A percentile compares a stretch with the other conserved stretches of the same genome.
These are phyloP conservation scores for Borovskyia barvae DNA, from an alignment of 208 protist genomes.

Conservation along the genomic window DNA sequence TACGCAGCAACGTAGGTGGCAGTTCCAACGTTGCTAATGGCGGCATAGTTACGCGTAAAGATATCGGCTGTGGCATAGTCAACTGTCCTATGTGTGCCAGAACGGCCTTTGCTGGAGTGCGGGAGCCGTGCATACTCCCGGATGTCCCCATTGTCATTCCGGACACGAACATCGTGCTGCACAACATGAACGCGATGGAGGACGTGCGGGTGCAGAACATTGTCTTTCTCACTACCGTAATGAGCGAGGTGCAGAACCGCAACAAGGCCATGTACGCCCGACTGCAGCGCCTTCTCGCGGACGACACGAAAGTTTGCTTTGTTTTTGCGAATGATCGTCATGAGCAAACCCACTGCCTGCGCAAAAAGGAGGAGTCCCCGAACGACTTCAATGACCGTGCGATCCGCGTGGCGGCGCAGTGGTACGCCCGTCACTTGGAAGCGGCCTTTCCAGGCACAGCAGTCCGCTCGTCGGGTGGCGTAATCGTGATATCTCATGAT, in stretches of 20 bases:
- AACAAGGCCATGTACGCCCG: slow-evolving; percentile 89
- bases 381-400: slow-evolving; percentile 92
- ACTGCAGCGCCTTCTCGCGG: slow-evolving; percentile 70
- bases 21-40: slow-evolving; percentile 6
- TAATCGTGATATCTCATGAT: slow-evolving; percentile 77
- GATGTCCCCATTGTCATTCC: slow-evolving; percentile 61
- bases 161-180: slow-evolving; percentile 91
- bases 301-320: slow-evolving; percentile 74
- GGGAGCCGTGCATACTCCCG: slow-evolving; percentile 25
- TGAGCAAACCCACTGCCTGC: slow-evolving; percentile 83
- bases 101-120: slow-evolving; percentile 22
- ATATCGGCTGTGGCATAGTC: slow-evolving; percentile 77
- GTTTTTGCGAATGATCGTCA: slow-evolving; percentile 93
- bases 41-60: slow-evolving; percentile 60
- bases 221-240: slow-evolving; percentile 86
- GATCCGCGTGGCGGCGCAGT: slow-evolving; percentile 79
- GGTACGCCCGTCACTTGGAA: slow-evolving; percentile 80
- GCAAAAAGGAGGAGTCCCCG: slow-evolving; percentile 57
- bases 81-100: slow-evolving; percentile 51
- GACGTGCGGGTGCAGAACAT: slow-evolving; percentile 76
- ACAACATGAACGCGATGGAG: slow-evolving; percentile 92
- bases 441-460: slow-evolving; percentile 31
- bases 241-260: slow-evolving; percentile 88
- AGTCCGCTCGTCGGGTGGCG: slow-evolving; percentile 6
- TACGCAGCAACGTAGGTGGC: slow-evolving; percentile 22